Evolutionary conservation across 306 rosid genomes (phyloP), one percentile per base, ranked within the genome.

Genomic region (Malus asiatica): DNA sequence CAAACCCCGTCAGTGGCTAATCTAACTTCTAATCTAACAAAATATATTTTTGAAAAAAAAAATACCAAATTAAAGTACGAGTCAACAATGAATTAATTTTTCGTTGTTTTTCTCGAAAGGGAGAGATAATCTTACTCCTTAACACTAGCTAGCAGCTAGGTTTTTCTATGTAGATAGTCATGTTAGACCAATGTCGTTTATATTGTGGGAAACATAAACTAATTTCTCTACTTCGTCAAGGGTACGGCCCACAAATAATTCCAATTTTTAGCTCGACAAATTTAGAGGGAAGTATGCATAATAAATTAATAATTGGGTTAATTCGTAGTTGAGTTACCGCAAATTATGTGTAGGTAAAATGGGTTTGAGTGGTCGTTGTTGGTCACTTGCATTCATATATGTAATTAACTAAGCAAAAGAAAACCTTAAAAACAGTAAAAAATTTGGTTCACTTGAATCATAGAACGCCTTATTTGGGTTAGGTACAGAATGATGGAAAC

Each of bases 401-500:
- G 51, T 22, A 30, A n/a, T 53, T 55, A 33, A 14, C 64, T 11
- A 51, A 3, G 20, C 32, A 29, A 71, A 51, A 6, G n/a, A 46
- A 29, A 71, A 53, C 59, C 14, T 30, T 20, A 3, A 11, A 53
- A 30, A 30, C 29, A 27, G 23, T 45, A 16, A 19, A 3, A 2
- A 3, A 12, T 67, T 40, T 46, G 29, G 29, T 10, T 57, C 29
- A 13, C 5, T 40, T 42, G 38, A 63, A 79, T 52, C 13, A 71
- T 58, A 32, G 58, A 53, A 51, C 18, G 58, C 51, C 64, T 30
- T 62, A n/a, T 23, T 58, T 48, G 68, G 40, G 68, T 16, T 77
- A 78, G 87, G 83, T 84, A 68, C 81, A 76, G 59, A 71, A 86
- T 81, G 65, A 84, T 87, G 83, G 66, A 52, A 62, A 74, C 77